Evolutionary conservation across 768 basidiomycete genomes (phyloP), one percentile per base, ranked within the genome.

Genomic region (Ephemerocybe angulata): DNA sequence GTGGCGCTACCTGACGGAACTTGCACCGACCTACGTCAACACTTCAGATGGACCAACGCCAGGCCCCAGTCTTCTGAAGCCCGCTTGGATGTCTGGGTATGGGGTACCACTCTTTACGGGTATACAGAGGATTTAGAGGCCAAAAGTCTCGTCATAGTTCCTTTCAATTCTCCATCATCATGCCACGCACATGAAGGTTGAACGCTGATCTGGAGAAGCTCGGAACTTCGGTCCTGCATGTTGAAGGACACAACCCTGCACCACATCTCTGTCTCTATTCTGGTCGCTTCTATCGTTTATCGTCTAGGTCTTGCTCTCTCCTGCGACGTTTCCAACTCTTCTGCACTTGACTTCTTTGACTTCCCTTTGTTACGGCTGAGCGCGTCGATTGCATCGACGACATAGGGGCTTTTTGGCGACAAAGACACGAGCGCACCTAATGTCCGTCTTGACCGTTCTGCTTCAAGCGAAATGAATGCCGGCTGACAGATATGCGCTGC

Each of bases 401-500:
- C n/a, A n/a, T n/a, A n/a, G n/a, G n/a, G n/a, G n/a, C n/a, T n/a
- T n/a, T n/a, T n/a, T n/a, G n/a, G n/a, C n/a, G n/a, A n/a, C n/a
- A n/a, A n/a, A n/a, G n/a, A n/a, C 33, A 7, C 40, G 24, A 24
- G 21, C 22, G 4, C 17, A 27, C 17, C 43, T 50, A 50, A 50
- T 28, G 29, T 50, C 48, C 48, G 48, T 30, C 15, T 22, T 31
- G 11, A 21, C 30, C 48, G 48, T 50, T 29, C 21, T 22, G 15
- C 17, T 30, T 31, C 13, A 31, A 50, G 48, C 48, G 48, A 50
- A 24, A 50, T 50, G 29, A 50, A 47, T 41, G 35, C 27, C 29
- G 48, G 19, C 29, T 21, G 30, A 31, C 48, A 35, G 48, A 30
- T 50, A 50, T 22, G 31, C 21, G 31, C 48, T 29, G 35, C 19